These are phyloP conservation scores for Pythium diclinum DNA, from an alignment of 352 stramenopile species.

Conservation along the genomic window DNA sequence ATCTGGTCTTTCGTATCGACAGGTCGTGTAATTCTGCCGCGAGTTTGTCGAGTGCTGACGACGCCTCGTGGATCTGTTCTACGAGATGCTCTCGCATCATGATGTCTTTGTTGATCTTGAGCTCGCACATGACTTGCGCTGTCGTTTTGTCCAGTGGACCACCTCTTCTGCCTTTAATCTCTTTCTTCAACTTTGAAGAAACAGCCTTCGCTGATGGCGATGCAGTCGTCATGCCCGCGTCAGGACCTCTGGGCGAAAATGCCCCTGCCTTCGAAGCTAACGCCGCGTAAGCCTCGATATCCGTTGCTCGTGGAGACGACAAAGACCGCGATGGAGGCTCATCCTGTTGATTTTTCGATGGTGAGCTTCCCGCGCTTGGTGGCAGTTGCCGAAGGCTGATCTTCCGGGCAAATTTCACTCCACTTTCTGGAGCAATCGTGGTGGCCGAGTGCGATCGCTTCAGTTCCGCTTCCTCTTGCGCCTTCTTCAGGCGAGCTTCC, in stretches of 20 bases:
- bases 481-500: constrained; percentile 13
- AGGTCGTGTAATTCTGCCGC: constrained; percentile 32
- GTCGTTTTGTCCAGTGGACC: constrained; percentile 18
- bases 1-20: neutral
- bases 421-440: neutral
- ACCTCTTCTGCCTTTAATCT: neutral
- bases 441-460: neutral
- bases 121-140: constrained; percentile 41
- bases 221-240: neutral
- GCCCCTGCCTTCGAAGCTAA: neutral
- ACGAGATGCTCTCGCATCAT: constrained; percentile 56
- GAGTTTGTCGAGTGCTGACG: constrained; percentile 28
- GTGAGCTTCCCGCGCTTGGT: neutral
- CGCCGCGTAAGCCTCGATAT: constrained; percentile 3
- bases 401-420: constrained; percentile 16
- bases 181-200: neutral
- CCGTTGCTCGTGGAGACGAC: constrained; percentile 1
- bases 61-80: constrained; percentile 36
- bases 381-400: constrained; percentile 21
- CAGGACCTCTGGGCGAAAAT: constrained; percentile 1
- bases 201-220: neutral
- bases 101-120: constrained; percentile 56
- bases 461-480: neutral
- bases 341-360: constrained; percentile 21
- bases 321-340: neutral